Conservation (phyloP, 306 rosid species). For the Datisca glomerata region DNA sequence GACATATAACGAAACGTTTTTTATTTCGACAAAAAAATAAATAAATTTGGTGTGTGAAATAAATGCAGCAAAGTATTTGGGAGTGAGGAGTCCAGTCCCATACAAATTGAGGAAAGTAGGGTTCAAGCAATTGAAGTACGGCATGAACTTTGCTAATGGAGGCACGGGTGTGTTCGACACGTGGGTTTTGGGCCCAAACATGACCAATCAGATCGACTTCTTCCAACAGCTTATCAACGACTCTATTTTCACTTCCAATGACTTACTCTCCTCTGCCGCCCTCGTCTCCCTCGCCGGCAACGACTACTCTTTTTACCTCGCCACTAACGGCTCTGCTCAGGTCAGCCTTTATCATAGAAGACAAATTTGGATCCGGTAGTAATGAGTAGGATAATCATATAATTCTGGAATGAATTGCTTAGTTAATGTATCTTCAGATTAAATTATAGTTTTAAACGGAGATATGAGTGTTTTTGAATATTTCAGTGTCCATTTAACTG, state of each 20-base stretch:
- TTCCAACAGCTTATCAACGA: background rate
- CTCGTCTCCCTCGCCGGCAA: conserved; percentile 1
- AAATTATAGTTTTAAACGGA: too few species aligned
- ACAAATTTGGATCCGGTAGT: background rate
- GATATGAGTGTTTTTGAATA: too few species aligned
- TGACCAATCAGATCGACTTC: conserved; percentile 1
- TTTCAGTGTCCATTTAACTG: too few species aligned
- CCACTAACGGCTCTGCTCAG: background rate
- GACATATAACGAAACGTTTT: too few species aligned
- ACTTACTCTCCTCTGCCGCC: background rate
- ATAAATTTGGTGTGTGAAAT: too few species aligned
- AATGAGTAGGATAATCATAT: background rate
- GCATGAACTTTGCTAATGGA: background rate
- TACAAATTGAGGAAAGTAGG: background rate
- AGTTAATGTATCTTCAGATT: too few species aligned
- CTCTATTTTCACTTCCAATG: background rate
- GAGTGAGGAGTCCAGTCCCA: background rate
- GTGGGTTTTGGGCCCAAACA: background rate
- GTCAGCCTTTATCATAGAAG: too few species aligned
- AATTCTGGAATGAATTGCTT: too few species aligned
- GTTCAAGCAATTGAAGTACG: background rate
- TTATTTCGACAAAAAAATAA: too few species aligned
- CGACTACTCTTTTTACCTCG: background rate
- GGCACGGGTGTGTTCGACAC: conserved; percentile 3
- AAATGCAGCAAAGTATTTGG: conserved; percentile 1